These are phyloP conservation scores for Xanthoparmelia taractica DNA, from an alignment of 495 filamentous ascomycete genomes.

Conservation along the genomic window DNA sequence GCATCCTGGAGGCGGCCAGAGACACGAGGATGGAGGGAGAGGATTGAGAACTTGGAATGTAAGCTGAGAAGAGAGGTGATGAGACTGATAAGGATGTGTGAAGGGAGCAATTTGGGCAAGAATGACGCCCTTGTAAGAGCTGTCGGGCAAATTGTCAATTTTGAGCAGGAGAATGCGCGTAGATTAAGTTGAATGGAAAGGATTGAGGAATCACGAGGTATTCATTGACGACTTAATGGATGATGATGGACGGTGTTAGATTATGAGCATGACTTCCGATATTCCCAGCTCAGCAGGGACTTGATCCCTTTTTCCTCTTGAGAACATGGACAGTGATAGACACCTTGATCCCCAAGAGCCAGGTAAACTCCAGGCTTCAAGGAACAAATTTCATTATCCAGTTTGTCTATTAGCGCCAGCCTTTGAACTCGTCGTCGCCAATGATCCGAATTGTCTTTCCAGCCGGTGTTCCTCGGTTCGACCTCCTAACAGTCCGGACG, in stretches of 20 bases:
- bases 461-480: constrained; percentile 7
- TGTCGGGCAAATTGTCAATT: constrained; percentile 10
- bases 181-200: neutral
- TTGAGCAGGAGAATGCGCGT: constrained; percentile 3
- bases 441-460: constrained; percentile 24
- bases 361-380: neutral
- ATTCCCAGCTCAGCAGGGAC: neutral
- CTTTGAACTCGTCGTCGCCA: constrained; percentile 19
- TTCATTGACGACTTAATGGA: neutral
- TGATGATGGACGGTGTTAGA: neutral
- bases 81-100: constrained; percentile 11
- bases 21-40: constrained; percentile 6
- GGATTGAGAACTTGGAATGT: constrained; percentile 9
- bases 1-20: constrained; percentile 3
- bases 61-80: constrained; percentile 9
- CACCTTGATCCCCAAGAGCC: neutral
- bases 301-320: neutral
- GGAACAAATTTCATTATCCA: neutral
- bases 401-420: constrained; percentile 9
- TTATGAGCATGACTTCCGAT: neutral
- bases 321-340: neutral
- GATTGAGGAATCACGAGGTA: neutral
- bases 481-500: constrained; percentile 21
- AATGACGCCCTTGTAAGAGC: constrained; percentile 13
- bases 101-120: neutral